Base-by-base conservation (phyloP, 495 filamentous ascomycete genomes). In the Penicillium egyptiacum region DNA sequence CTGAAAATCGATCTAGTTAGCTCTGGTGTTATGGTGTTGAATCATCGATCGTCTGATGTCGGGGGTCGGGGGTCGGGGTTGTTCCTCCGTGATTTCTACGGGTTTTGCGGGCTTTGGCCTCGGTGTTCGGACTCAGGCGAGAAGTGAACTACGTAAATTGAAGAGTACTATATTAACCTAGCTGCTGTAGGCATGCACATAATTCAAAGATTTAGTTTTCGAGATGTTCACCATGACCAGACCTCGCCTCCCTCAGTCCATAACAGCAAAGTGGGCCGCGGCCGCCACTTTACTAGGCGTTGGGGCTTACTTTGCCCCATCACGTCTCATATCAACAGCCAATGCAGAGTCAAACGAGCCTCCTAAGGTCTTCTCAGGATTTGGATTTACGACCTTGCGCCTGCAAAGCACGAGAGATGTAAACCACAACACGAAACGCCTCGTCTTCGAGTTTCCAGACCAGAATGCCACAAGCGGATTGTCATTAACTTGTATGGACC, bases 381-480 rank as follows among this genome's bases (percentile, higher is more conserved):
- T 63, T 17, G 62, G 63, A 1, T 60, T 67, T 19, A 69, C 62
- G 1, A 64, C 66, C 0, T 46, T 73, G 25, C 70, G 70, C 7
- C 22, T 74, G 20, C 62, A 69, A 40, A 83, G 81, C 63, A 73
- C 78, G 47, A 77, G 86, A 60, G 58, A 70, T 2, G 75, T 88
- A 50, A 88, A 83, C 63, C 83, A 86, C 69, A 85, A 89, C 58
- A 87, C 83, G 5, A 88, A 86, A 63, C 76, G 77, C 33, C 68
- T 89, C 47, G 75, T 81, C 4, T 89, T 89, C 44, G 80, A 81
- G 56, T 75, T 87, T 9, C 84, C 86, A 0, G 73, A 81, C 19
- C 43, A 67, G n/a, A 61, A 72, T 17, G 66, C 70, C 8, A 62
- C 70, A 31, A 82, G 79, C 60, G 85, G 85, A 1, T 60, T 87